phyloP scores from a whole-genome alignment of 768 basidiomycete genomes.

The Trametes sanguinea region DNA sequence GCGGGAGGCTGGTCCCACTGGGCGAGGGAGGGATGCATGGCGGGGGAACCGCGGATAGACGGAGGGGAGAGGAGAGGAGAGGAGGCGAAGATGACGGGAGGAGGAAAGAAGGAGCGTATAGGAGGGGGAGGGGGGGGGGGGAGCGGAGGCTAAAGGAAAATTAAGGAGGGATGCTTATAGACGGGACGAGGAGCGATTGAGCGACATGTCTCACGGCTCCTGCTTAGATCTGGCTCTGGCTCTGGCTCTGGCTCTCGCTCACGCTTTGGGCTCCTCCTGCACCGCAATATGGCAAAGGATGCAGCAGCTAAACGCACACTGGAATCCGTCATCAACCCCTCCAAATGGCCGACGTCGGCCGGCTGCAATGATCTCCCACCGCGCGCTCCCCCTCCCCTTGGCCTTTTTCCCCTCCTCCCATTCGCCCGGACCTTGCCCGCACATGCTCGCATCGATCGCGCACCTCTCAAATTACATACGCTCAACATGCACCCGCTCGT shows the following conservation, averaged over 20 bases:
- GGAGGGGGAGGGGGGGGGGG: conserved; percentile 20
- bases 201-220: conserved; percentile 28
- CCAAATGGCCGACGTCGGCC: conserved; percentile 28
- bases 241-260: conserved; percentile 1
- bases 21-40: conserved; percentile 22
- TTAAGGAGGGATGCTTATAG: conserved; percentile 27
- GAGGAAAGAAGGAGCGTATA: conserved; percentile 16
- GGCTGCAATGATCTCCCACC: conserved; percentile 25
- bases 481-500: not conserved
- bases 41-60: conserved; percentile 21
- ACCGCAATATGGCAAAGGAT: not conserved
- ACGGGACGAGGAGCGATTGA: conserved; percentile 20
- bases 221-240: conserved; percentile 9
- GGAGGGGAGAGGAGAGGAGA: not conserved
- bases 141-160: conserved; percentile 23
- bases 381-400: conserved; percentile 13
- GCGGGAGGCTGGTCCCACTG: conserved; percentile 28
- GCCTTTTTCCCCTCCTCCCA: conserved; percentile 11
- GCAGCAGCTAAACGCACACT: not conserved
- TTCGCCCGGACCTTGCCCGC: conserved; percentile 9
- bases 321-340: conserved; percentile 22
- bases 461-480: not conserved
- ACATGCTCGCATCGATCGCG: not conserved
- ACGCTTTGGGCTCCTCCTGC: too few species aligned
- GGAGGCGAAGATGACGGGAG: conserved; percentile 14